Evolutionary conservation across 2,329 filamentous ascomycete genomes (phyloP).

Genomic region (Alternaria longipes): DNA sequence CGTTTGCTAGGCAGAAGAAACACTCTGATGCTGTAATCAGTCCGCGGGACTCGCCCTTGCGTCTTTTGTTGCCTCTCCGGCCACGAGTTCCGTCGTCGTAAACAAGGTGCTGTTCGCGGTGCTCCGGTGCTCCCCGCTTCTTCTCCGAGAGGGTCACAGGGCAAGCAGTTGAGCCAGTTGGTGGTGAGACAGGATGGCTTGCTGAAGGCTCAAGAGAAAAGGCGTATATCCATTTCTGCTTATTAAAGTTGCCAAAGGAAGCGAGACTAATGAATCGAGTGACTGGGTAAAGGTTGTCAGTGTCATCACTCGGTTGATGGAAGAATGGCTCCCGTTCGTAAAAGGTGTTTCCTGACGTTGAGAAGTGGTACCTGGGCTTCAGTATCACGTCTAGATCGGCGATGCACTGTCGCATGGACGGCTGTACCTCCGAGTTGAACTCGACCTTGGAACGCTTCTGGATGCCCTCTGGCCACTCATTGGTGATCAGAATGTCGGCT

Average conservation of each 20-base stretch:
- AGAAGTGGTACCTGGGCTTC: conserved; percentile 93
- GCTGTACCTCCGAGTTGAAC: conserved; percentile 63
- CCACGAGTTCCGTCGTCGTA: conserved; percentile 48
- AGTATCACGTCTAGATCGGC: conserved; percentile 80
- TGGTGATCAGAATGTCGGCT: conserved; percentile 87
- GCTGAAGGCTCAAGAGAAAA: conserved; percentile 69
- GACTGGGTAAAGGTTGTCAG: conserved; percentile 65
- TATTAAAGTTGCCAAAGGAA: conserved; percentile 75
- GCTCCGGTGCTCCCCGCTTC: conserved; percentile 64
- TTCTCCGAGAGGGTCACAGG: conserved; percentile 69
- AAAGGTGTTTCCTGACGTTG: conserved; percentile 73
- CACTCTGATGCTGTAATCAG: conserved; percentile 73
- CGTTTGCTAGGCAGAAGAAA: conserved; percentile 95
- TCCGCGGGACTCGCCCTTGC: conserved; percentile 43
- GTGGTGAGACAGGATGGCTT: conserved; percentile 68
- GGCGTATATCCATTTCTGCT: conserved; percentile 83
- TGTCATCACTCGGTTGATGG: conserved; percentile 63
- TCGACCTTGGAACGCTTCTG: conserved; percentile 72
- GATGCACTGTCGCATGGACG: conserved; percentile 70
- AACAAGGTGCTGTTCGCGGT: conserved; percentile 49
- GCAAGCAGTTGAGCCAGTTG: conserved; percentile 76
- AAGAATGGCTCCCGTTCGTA: conserved; percentile 95
- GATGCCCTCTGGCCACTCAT: conserved; percentile 82
- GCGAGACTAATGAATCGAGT: conserved; percentile 94
- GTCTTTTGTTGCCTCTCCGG: conserved; percentile 53